Percentiles rank a stretch among this genome's conserved stretches.
Evolutionary conservation across 192 early-diverging fungal species (phyloP).

Genomic region (Lobulomyces angularis): DNA sequence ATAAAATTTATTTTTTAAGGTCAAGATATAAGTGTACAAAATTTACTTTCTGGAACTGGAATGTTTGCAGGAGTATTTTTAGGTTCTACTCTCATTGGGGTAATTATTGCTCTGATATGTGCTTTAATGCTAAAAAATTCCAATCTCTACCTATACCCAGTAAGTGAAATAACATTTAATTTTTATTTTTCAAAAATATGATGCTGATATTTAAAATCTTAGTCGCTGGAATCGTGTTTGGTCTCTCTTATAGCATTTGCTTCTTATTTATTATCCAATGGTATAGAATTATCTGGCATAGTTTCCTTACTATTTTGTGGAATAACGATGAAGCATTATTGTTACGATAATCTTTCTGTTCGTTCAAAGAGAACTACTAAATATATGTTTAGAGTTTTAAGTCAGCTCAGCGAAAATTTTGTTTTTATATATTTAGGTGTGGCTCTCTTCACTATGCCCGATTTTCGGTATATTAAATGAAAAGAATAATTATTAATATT

Average conservation of each 20-base stretch:
- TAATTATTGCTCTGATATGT: constrained; percentile 58
- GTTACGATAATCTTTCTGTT: constrained; percentile 75
- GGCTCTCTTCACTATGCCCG: constrained; percentile 72
- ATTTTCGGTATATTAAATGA: constrained; percentile 40
- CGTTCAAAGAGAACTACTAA: constrained; percentile 69
- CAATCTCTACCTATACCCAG: constrained; percentile 65
- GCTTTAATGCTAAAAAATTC: constrained; percentile 83
- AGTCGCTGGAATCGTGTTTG: constrained; percentile 78
- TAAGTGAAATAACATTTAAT: too few relatives aligned
- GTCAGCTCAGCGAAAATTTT: constrained; percentile 90
- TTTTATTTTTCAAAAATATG: too few relatives aligned
- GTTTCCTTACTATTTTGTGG: constrained; percentile 88
- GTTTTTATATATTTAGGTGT: constrained; percentile 94
- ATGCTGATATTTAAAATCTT: too few relatives aligned
- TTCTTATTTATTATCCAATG: constrained; percentile 86
- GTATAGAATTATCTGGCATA: constrained; percentile 77
- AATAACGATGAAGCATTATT: constrained; percentile 87
- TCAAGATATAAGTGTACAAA: constrained; percentile 34
- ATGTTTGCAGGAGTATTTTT: constrained; percentile 74
- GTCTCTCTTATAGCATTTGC: constrained; percentile 77
- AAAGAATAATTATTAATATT: constrained; percentile 15
- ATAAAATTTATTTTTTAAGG: constrained; percentile 69
- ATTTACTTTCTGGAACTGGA: constrained; percentile 25
- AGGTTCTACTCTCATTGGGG: constrained; percentile 72
- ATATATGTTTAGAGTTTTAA: constrained; percentile 84